A percentile compares a stretch with the other conserved stretches of the same genome.
phyloP scores from a whole-genome alignment of 2,329 filamentous ascomycete species.

The Emydomyces testavorans region DNA sequence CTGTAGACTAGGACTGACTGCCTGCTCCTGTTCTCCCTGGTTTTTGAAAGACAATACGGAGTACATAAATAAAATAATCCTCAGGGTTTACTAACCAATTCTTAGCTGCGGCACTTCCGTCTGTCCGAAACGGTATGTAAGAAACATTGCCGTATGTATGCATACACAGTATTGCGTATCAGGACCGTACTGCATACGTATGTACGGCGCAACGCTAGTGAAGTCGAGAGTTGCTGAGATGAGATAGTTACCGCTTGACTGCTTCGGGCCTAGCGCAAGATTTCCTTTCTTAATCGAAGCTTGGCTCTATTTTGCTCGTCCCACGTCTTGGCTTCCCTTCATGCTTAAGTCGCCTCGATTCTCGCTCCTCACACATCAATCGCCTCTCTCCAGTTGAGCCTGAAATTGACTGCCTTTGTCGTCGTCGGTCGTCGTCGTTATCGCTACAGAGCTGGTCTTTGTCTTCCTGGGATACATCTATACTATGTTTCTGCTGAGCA shows the following conservation, averaged over 20 bases:
- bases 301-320: conserved; percentile 5
- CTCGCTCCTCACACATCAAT: conserved; percentile 4
- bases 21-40: no score
- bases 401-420: not conserved
- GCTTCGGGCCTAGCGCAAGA: not conserved
- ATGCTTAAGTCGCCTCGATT: conserved; percentile 11
- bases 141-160: no score
- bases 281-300: not conserved
- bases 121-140: no score
- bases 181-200: not conserved
- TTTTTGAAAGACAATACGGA: no score
- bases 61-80: no score
- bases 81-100: no score
- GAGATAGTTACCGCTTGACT: not conserved
- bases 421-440: not conserved
- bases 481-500: conserved; percentile 7
- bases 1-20: no score
- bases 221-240: not conserved
- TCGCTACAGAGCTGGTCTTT: conserved; percentile 12
- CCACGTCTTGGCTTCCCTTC: conserved; percentile 9
- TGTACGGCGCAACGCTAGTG: not conserved
- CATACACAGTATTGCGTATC: no score
- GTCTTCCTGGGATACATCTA: not conserved
- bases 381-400: not conserved
- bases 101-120: no score